Evolutionary conservation across 192 early-diverging fungal genomes (phyloP), one percentile per base, ranked within the genome.

Genomic region (Coemansia sp.): DNA sequence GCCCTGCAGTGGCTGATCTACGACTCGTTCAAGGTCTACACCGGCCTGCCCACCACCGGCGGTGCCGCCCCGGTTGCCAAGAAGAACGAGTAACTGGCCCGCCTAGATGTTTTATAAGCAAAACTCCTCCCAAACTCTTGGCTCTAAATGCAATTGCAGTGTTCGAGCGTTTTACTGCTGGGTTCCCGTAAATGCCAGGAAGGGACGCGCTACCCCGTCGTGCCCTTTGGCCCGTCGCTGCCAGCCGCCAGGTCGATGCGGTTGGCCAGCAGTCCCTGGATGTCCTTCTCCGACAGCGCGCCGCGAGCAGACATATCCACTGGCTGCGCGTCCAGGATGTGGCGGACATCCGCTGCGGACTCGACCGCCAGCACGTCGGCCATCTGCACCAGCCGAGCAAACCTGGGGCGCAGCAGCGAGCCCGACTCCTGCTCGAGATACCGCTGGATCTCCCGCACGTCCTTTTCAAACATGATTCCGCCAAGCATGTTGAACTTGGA

Each of bases 401-500:
- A 87, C 48, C 79, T 84, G 53, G 91, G 90, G 27, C 95, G 71
- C 19, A 86, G 66, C 8, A 82, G 58, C 67, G 76, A 81, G 3
- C 76, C 72, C 0, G 89, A 80, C 50, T 84, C 67, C 6, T 59
- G 55, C 21, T 85, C 78, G n/a, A 92, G 50, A 51, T 85, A 85
- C 26, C 83, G 79, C 30, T 72, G 83, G 8, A 94, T 68, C 9
- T 82, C 67, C 1, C 96, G 81, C 8, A 97, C 62, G 60, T 99
- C 95, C 65, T 90, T 90, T 49, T 99, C 97, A 60, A 97, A 93
- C 41, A 88, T 82, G 26, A 97, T 79, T 3, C 90, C 92, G 0
- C 97, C 97, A 34, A 93, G 83, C 77, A 89, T 86, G 66, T 90
- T 98, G 70, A 95, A 98, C 45, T 87, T 88, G n/a, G 83, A 85